Evolutionary conservation across 176 grass and related monocot genomes (phyloP).

Genomic region (Musa beccarii): DNA sequence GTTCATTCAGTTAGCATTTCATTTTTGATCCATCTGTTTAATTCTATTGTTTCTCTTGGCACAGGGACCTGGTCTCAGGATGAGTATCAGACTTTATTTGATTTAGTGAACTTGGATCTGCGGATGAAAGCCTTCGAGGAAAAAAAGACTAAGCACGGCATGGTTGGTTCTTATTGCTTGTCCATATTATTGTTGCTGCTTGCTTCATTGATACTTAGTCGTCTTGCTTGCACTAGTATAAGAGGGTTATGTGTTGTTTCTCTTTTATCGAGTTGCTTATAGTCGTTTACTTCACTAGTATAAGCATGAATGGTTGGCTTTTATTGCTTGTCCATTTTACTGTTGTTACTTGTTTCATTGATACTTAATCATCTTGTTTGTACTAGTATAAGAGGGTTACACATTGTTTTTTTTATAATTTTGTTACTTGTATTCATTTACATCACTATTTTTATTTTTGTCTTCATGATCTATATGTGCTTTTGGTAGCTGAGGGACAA

Average conservation of each 20-base stretch:
- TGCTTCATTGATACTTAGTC: background rate
- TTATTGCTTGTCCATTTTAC: constrained; percentile 7
- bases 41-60: background rate
- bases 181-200: background rate
- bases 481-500: constrained; percentile 56
- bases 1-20: background rate
- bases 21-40: background rate
- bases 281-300: no score
- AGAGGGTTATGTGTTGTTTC: no score
- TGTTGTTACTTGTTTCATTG: background rate
- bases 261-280: no score
- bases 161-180: constrained; percentile 29
- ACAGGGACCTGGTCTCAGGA: constrained; percentile 57
- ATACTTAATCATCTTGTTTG: background rate
- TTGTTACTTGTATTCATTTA: background rate
- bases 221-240: background rate
- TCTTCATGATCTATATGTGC: constrained; percentile 14
- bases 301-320: constrained; percentile 38
- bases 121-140: constrained; percentile 39
- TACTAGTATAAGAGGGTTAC: no score
- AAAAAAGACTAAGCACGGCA: constrained; percentile 22
- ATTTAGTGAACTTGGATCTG: constrained; percentile 83
- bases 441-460: constrained; percentile 4
- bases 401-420: background rate
- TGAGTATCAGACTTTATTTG: constrained; percentile 66